phyloP scores from a whole-genome alignment of 2,329 filamentous ascomycete species.

The Fusarium sp. region DNA sequence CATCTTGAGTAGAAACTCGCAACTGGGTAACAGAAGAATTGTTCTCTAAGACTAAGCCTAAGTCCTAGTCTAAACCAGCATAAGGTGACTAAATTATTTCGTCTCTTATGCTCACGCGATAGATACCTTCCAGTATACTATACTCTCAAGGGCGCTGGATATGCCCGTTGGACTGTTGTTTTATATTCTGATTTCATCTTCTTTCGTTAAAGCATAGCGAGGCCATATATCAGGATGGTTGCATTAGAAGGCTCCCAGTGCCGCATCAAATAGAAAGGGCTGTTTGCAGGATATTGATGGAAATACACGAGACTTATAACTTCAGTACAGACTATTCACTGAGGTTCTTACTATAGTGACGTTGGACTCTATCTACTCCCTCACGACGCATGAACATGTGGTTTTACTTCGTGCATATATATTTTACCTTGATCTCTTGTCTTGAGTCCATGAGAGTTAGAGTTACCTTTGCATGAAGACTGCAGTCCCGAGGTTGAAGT shows the following conservation, averaged over 20 bases:
- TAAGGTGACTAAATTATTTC: neutral
- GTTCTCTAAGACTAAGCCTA: neutral
- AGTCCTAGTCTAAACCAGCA: neutral
- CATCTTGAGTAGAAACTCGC: conserved; percentile 19
- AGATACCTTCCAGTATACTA: neutral
- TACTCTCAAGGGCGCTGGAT: neutral
- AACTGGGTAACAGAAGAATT: neutral
- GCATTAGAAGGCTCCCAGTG: conserved; percentile 10
- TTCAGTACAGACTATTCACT: neutral
- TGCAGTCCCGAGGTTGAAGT: neutral
- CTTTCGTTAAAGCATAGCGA: conserved; percentile 9
- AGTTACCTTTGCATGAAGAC: neutral
- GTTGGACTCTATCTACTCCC: neutral
- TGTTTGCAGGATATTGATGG: neutral
- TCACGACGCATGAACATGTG: too few species aligned
- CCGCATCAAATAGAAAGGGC: conserved; percentile 2
- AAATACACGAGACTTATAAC: neutral
- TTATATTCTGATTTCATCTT: neutral
- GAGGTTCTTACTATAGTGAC: neutral
- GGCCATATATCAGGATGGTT: neutral
- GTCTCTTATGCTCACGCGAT: neutral
- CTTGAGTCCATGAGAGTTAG: neutral
- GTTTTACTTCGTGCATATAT: neutral
- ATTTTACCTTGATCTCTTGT: neutral
- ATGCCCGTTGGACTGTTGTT: neutral